Conservation (phyloP, 257 asterid genomes). For the Oldenlandia corymbosa region DNA sequence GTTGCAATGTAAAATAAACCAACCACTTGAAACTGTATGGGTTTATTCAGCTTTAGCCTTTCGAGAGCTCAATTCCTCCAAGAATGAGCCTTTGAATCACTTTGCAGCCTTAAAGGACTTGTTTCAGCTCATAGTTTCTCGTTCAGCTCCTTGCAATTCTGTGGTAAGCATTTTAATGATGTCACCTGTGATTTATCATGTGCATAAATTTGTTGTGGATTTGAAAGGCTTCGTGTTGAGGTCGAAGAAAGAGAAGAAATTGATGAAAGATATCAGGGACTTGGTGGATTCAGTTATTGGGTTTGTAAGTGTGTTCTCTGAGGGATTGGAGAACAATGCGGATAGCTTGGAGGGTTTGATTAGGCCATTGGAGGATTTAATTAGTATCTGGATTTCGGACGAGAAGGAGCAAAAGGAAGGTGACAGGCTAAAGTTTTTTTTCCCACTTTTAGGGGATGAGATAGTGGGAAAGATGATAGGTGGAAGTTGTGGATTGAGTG, state of each 20-base stretch:
- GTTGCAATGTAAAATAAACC: conserved; percentile 40
- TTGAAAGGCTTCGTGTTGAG: conserved; percentile 35
- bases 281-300: conserved; percentile 52
- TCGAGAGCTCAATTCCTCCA: conserved; percentile 18
- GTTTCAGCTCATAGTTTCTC: conserved; percentile 45
- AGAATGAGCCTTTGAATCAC: conserved; percentile 27
- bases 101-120: conserved; percentile 36
- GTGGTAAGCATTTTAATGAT: conserved; percentile 40
- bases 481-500: conserved; percentile 37
- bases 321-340: conserved; percentile 25
- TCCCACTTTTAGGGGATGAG: conserved; percentile 47
- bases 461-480: conserved; percentile 23
- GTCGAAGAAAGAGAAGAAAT: conserved; percentile 41
- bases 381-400: conserved; percentile 45
- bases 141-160: conserved; percentile 45
- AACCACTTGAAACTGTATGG: conserved; percentile 71
- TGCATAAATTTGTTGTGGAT: conserved; percentile 30
- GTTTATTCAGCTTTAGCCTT: conserved; percentile 42
- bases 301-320: conserved; percentile 42
- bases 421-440: conserved; percentile 32
- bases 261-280: conserved; percentile 38
- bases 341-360: conserved; percentile 32
- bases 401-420: conserved; percentile 16
- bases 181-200: conserved; percentile 50
- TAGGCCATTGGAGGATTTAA: conserved; percentile 43